A percentile compares a stretch with the other conserved stretches of the same genome.
Conservation (phyloP, 495 filamentous ascomycete genomes). For the Xylaria acuta region DNA sequence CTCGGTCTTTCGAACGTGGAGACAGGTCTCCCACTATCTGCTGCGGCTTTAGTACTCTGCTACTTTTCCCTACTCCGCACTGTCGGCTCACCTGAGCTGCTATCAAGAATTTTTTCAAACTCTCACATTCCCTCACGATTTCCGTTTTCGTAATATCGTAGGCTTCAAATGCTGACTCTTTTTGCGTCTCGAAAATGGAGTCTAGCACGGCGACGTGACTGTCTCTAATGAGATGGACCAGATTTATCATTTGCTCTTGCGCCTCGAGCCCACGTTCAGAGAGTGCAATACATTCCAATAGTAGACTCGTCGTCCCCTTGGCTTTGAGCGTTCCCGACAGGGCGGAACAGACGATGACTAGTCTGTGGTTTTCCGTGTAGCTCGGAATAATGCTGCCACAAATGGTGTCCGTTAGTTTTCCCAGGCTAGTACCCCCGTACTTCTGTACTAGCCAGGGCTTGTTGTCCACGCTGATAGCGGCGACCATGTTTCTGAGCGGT, state of each 20-base stretch:
- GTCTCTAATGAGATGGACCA: slow-evolving; percentile 43
- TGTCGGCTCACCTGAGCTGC: slow-evolving; percentile 41
- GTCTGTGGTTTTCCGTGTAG: slow-evolving; percentile 38
- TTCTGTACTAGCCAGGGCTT: slow-evolving; percentile 53
- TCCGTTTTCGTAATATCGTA: slow-evolving; percentile 33
- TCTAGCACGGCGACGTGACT: slow-evolving; percentile 41
- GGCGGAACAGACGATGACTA: slow-evolving; percentile 48
- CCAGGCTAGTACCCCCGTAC: slow-evolving; percentile 51
- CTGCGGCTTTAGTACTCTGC: slow-evolving; percentile 17
- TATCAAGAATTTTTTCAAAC: slow-evolving; percentile 41
- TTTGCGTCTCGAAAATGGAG: slow-evolving; percentile 28
- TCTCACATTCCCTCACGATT: slow-evolving; percentile 46
- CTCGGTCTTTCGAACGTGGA: slow-evolving; percentile 44
- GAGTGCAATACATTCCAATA: slow-evolving; percentile 44
- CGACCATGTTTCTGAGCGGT: slow-evolving; percentile 18
- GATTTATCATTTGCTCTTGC: slow-evolving; percentile 39
- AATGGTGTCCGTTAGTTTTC: slow-evolving; percentile 47
- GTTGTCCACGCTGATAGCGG: slow-evolving; percentile 21
- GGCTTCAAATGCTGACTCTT: slow-evolving; percentile 17
- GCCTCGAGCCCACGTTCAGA: slow-evolving; percentile 37
- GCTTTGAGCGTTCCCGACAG: slow-evolving; percentile 41
- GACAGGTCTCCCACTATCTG: slow-evolving; percentile 50
- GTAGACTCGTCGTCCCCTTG: slow-evolving; percentile 43
- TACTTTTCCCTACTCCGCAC: background rate
- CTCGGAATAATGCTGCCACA: slow-evolving; percentile 45